Percentiles rank a stretch among this genome's conserved stretches.
Conservation (phyloP, 106 monocot species). For the Gastrodia elata region DNA sequence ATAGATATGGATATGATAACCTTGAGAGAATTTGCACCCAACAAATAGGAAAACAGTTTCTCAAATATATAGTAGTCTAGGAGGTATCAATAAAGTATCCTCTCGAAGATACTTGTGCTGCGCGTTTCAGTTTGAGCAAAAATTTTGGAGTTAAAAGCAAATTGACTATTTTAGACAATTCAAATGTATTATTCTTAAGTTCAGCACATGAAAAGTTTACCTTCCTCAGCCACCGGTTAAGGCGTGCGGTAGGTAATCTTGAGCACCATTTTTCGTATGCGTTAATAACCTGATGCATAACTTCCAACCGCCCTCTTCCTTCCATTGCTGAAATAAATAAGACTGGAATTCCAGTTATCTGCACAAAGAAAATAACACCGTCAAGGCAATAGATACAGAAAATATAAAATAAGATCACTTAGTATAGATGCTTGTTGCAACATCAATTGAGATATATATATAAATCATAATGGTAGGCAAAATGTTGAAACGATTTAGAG, state of each 20-base stretch:
- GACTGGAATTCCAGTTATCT: conserved; percentile 92
- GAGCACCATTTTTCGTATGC: conserved; percentile 88
- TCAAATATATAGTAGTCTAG: neutral
- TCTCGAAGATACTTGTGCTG: neutral
- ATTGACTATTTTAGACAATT: neutral
- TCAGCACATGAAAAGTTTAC: conserved; percentile 22
- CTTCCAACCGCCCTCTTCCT: conserved; percentile 61
- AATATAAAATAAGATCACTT: neutral
- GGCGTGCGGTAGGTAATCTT: conserved; percentile 78
- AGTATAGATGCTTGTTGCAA: neutral
- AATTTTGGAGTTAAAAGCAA: neutral
- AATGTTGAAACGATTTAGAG: neutral
- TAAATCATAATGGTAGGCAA: neutral
- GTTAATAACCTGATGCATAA: conserved; percentile 74
- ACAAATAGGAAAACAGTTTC: neutral
- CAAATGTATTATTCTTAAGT: too few relatives aligned
- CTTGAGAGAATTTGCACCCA: neutral
- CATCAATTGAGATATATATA: neutral
- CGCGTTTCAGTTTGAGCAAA: neutral
- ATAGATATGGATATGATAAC: neutral
- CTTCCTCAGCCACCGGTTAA: conserved; percentile 91
- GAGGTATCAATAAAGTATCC: neutral
- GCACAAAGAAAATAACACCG: neutral
- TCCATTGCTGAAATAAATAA: conserved; percentile 93
- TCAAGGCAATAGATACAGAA: neutral